These are phyloP conservation scores for Curvularia eragrostidis DNA, from an alignment of 2,329 filamentous ascomycete species.

Conservation along the genomic window DNA sequence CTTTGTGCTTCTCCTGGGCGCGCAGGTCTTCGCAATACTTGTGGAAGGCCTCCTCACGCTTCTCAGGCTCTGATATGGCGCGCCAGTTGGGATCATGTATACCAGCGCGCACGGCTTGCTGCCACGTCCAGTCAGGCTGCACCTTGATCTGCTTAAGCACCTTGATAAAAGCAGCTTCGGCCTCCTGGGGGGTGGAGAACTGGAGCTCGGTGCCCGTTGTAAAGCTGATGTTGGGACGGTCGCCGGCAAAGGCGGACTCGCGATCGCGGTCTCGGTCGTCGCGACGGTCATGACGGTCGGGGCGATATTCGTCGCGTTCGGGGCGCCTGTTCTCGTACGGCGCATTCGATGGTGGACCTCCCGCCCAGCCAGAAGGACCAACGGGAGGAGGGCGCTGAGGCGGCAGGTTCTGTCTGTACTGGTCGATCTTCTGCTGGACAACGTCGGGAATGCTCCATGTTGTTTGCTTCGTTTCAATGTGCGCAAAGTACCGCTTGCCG, in stretches of 20 bases:
- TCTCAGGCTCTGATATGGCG: conserved; percentile 89
- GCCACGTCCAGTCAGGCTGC: conserved; percentile 91
- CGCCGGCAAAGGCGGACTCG: conserved; percentile 54
- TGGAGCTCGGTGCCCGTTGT: conserved; percentile 61
- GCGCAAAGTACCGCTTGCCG: conserved; percentile 92
- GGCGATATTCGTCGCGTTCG: conserved; percentile 40
- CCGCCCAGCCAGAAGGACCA: conserved; percentile 62
- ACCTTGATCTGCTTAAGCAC: conserved; percentile 84
- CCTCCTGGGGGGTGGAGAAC: conserved; percentile 72
- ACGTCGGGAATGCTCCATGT: conserved; percentile 92
- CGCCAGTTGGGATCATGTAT: conserved; percentile 93
- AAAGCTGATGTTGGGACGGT: conserved; percentile 43
- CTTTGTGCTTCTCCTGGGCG: conserved; percentile 90
- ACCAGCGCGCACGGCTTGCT: conserved; percentile 82
- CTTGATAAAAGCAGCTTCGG: conserved; percentile 91
- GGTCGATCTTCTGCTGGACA: conserved; percentile 74
- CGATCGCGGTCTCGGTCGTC: conserved; percentile 53
- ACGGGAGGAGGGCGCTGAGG: conserved; percentile 51
- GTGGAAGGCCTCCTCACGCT: conserved; percentile 89
- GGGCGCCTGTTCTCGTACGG: conserved; percentile 49
- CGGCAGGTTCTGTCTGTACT: conserved; percentile 63
- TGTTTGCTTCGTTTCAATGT: conserved; percentile 88
- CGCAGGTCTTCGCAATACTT: conserved; percentile 93
- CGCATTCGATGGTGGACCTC: conserved; percentile 56
- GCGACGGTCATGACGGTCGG: conserved; percentile 36